Conservation (phyloP, 1,284 basidiomycete species). For the Microbotryum silenes-acaulis region DNA sequence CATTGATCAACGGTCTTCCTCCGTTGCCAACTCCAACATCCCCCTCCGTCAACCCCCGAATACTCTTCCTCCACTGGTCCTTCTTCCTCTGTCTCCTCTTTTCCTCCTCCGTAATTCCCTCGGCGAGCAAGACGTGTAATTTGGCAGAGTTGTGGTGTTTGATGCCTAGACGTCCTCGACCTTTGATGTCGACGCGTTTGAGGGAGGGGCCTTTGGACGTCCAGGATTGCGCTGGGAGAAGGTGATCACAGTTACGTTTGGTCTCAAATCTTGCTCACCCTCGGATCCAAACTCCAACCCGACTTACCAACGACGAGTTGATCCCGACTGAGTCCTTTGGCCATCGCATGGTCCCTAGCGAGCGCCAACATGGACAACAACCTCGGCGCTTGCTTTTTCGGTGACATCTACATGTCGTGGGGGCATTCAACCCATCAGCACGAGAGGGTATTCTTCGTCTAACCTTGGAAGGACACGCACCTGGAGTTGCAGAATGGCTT, state of each 20-base stretch:
- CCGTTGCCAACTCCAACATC: slow-evolving; percentile 11
- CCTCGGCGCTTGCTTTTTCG: slow-evolving; percentile 53
- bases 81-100: slow-evolving; percentile 55
- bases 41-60: slow-evolving; percentile 31
- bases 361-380: slow-evolving; percentile 81
- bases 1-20: slow-evolving; percentile 22
- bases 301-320: slow-evolving; percentile 70
- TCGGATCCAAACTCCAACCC: too few relatives aligned
- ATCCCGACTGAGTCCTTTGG: slow-evolving; percentile 63
- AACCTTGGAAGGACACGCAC: slow-evolving; percentile 51
- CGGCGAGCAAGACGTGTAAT: slow-evolving; percentile 68
- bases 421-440: background rate
- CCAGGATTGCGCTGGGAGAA: slow-evolving; percentile 71
- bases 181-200: slow-evolving; percentile 72
- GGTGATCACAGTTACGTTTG: background rate
- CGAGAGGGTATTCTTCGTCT: too few relatives aligned
- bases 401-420: slow-evolving; percentile 11
- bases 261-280: background rate
- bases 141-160: slow-evolving; percentile 69
- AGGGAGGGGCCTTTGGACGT: slow-evolving; percentile 72
- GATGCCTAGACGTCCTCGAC: slow-evolving; percentile 71
- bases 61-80: slow-evolving; percentile 41
- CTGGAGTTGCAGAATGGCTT: slow-evolving; percentile 92
- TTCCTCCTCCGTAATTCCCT: slow-evolving; percentile 72
- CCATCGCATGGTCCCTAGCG: slow-evolving; percentile 77